Conservation (phyloP, 257 asterid genomes). For the Fraxinus quadrangulata region DNA sequence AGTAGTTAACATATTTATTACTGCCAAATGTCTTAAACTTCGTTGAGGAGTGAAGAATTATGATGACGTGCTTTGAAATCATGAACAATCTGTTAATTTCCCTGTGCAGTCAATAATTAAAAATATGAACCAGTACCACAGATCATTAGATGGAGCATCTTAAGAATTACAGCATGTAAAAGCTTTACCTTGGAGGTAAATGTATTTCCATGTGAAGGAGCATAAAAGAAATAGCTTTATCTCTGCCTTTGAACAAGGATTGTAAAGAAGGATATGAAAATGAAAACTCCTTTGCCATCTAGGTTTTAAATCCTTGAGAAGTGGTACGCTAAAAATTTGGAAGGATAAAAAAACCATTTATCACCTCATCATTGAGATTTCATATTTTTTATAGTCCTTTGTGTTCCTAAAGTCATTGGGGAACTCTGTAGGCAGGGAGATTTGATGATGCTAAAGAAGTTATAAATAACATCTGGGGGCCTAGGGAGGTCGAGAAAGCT, state of each 20-base stretch:
- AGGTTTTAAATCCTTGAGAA: not conserved
- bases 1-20: not conserved
- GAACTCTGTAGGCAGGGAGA: slow-evolving; percentile 61
- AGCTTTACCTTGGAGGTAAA: not conserved
- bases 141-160: not conserved
- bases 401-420: slow-evolving; percentile 22
- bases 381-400: not conserved
- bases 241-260: not conserved
- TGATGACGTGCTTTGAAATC: not conserved
- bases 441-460: slow-evolving; percentile 66
- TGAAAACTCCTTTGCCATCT: not conserved
- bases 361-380: not conserved
- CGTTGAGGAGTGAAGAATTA: not conserved
- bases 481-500: slow-evolving; percentile 62
- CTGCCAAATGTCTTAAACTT: not conserved
- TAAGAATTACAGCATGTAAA: not conserved
- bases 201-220: not conserved
- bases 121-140: not conserved
- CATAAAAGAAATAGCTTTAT: not conserved
- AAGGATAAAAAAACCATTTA: not conserved
- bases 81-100: not conserved
- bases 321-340: not conserved
- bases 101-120: not conserved
- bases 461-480: slow-evolving; percentile 65
- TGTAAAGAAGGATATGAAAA: not conserved